Conservation (phyloP, 257 asterid species). For the Nemophila menziesii region DNA sequence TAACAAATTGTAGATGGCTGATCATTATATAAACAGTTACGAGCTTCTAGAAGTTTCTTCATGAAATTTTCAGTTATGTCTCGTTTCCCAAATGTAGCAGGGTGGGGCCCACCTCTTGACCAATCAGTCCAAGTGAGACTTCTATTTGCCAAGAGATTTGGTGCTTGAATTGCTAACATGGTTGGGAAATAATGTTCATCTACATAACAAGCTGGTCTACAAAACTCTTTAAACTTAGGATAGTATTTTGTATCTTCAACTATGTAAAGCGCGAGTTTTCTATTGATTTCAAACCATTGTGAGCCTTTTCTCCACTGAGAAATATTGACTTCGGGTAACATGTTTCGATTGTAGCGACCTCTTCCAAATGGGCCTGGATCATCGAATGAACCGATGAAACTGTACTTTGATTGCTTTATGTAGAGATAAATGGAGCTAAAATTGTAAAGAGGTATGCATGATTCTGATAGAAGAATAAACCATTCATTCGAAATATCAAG, state of each 20-base stretch:
- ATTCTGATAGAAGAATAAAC: constrained; percentile 40
- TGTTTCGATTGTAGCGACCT: constrained; percentile 23
- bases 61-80: constrained; percentile 35
- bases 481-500: constrained; percentile 35
- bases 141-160: constrained; percentile 27
- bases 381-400: constrained; percentile 41
- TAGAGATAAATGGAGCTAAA: constrained; percentile 27
- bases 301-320: constrained; percentile 40
- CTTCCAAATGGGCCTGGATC: constrained; percentile 44
- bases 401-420: constrained; percentile 26
- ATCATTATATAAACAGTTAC: constrained; percentile 23
- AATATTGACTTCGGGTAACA: constrained; percentile 33
- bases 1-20: constrained; percentile 18
- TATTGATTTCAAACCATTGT: constrained; percentile 37
- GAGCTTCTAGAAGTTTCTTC: constrained; percentile 23
- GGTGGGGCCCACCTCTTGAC: constrained; percentile 47
- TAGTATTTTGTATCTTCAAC: constrained; percentile 30
- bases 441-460: constrained; percentile 40
- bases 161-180: constrained; percentile 30
- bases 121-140: constrained; percentile 43
- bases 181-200: constrained; percentile 46
- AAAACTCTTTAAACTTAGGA: constrained; percentile 23
- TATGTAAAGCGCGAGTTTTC: constrained; percentile 32
- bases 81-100: constrained; percentile 34
- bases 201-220: constrained; percentile 33